Conservation (phyloP, 164 flowering plant species). For the Piper longum region DNA sequence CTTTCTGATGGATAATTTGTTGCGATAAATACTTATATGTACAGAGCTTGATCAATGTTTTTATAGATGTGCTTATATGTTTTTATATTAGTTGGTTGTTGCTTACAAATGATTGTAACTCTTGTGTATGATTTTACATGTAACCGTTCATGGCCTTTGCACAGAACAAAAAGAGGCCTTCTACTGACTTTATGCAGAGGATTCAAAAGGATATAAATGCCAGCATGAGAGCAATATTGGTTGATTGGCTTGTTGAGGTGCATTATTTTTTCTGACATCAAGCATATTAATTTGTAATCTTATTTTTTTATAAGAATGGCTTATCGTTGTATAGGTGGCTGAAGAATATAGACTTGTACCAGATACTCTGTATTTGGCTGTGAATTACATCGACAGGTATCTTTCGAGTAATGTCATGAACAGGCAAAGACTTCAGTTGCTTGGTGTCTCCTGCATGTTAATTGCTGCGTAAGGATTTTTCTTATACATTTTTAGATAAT, state of each 20-base stretch:
- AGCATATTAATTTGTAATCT: not conserved
- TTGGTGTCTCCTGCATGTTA: constrained; percentile 98
- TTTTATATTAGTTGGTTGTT: no score
- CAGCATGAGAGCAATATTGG: constrained; percentile 80
- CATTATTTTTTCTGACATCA: not conserved
- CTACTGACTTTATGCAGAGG: constrained; percentile 72
- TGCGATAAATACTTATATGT: no score
- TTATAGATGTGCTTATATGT: no score
- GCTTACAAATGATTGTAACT: no score
- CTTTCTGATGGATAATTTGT: no score
- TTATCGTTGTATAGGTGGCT: constrained; percentile 45
- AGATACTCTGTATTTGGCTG: constrained; percentile 80
- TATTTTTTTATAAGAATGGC: not conserved
- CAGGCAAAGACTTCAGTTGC: constrained; percentile 70
- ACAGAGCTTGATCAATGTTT: no score
- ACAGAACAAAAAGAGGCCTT: constrained; percentile 81
- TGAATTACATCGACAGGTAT: constrained; percentile 86
- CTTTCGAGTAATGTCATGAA: constrained; percentile 79
- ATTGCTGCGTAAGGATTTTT: constrained; percentile 72
- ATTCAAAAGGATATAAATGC: constrained; percentile 77
- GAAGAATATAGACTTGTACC: constrained; percentile 97
- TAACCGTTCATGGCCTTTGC: not conserved
- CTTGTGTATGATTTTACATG: no score
- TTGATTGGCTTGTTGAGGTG: constrained; percentile 99
- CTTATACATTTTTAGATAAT: not conserved